A percentile compares a stretch with the other conserved stretches of the same genome.
Conservation (phyloP, 2,329 filamentous ascomycete genomes). For the Alternaria sp. region DNA sequence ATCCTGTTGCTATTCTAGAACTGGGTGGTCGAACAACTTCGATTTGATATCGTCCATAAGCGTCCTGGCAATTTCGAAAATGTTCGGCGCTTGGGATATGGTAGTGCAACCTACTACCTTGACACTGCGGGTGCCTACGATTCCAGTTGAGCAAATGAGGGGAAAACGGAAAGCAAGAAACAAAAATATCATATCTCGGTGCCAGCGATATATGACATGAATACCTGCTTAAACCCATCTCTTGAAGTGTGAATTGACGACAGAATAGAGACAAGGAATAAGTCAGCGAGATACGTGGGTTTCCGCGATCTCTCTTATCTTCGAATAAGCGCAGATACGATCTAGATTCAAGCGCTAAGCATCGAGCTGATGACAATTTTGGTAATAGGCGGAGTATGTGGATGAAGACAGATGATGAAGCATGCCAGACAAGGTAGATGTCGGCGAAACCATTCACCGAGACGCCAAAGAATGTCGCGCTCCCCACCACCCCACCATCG, state of each 20-base stretch:
- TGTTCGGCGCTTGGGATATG: background rate
- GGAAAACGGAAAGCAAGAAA: background rate
- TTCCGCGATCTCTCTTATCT: background rate
- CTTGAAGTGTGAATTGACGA: background rate
- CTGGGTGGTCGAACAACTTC: background rate
- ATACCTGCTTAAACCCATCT: background rate
- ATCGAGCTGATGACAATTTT: fast-evolving
- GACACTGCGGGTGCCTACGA: background rate
- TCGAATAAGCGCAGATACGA: too few relatives aligned
- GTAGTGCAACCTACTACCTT: background rate
- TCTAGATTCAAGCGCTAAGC: background rate
- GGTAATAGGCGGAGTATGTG: background rate
- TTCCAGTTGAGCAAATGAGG: background rate
- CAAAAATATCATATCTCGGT: background rate
- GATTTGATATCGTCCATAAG: background rate
- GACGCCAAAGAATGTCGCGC: conserved; percentile 2
- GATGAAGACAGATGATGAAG: background rate
- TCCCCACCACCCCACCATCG: conserved; percentile 16
- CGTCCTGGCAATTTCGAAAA: background rate
- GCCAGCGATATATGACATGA: background rate
- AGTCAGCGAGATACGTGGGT: background rate
- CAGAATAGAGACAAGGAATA: background rate
- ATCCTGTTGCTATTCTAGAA: background rate
- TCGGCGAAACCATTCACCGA: conserved; percentile 10
- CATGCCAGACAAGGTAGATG: background rate